A percentile compares a stretch with the other conserved stretches of the same genome.
Conservation (phyloP, 345 rosid genomes). For the Viola odorata region DNA sequence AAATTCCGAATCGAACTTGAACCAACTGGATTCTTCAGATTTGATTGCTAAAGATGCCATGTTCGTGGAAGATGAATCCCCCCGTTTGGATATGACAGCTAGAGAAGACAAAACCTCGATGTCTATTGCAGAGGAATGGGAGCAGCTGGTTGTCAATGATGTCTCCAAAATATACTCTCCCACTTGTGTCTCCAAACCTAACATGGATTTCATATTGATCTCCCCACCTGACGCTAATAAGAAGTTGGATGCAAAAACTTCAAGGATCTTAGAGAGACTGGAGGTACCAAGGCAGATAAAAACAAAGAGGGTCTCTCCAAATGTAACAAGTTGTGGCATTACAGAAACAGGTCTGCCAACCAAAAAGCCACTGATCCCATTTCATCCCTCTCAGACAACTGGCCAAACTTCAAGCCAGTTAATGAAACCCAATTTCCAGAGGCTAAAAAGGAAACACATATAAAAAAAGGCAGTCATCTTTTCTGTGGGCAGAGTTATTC, state of each 20-base stretch:
- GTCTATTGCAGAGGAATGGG: conserved; percentile 79
- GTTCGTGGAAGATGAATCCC: conserved; percentile 26
- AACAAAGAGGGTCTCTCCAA: conserved; percentile 47
- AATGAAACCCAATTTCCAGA: conserved; percentile 70
- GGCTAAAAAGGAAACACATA: conserved; percentile 51
- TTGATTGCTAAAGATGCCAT: conserved; percentile 12
- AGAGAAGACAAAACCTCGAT: conserved; percentile 33
- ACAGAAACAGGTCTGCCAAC: conserved; percentile 25
- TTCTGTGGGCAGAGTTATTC: background rate
- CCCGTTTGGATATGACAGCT: conserved; percentile 17
- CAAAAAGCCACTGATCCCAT: conserved; percentile 54
- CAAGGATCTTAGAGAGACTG: conserved; percentile 75
- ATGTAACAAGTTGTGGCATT: conserved; percentile 19
- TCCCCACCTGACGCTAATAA: conserved; percentile 40
- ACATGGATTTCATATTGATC: conserved; percentile 22
- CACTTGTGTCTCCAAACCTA: conserved; percentile 35
- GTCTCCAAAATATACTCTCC: conserved; percentile 40
- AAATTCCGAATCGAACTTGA: conserved; percentile 30
- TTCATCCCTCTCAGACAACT: conserved; percentile 35
- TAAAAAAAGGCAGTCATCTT: conserved; percentile 11
- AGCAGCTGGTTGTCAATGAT: conserved; percentile 62
- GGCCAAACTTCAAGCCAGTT: conserved; percentile 57
- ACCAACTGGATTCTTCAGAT: conserved; percentile 21
- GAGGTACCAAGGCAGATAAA: conserved; percentile 64
- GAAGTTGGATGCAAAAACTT: conserved; percentile 55